These are phyloP conservation scores for Telopea speciosissima DNA, from an alignment of 177 flowering plant species.

Conservation along the genomic window DNA sequence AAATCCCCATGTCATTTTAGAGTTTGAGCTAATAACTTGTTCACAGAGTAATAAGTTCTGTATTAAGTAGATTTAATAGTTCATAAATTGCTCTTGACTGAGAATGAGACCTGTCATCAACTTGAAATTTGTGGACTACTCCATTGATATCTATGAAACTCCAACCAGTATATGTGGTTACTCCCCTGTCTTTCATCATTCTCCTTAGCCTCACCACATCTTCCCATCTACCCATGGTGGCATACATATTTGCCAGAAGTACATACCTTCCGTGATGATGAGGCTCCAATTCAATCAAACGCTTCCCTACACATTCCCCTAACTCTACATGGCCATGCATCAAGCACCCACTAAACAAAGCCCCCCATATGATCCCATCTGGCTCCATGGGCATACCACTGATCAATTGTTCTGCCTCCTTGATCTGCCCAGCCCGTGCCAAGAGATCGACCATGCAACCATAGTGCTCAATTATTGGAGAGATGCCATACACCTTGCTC, in stretches of 20 bases:
- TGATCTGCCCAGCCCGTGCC: conserved; percentile 18
- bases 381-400: conserved; percentile 30
- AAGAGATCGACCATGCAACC: neutral
- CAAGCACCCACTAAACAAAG: conserved; percentile 30
- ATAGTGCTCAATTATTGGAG: conserved; percentile 19
- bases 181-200: conserved; percentile 20
- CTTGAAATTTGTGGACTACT: conserved; percentile 11
- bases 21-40: neutral
- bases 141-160: conserved; percentile 18
- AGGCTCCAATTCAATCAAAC: conserved; percentile 26
- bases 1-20: neutral
- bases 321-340: conserved; percentile 23
- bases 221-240: conserved; percentile 21
- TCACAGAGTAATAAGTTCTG: neutral
- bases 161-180: conserved; percentile 9
- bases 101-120: conserved; percentile 12
- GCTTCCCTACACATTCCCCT: conserved; percentile 24
- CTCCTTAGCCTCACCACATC: conserved; percentile 18
- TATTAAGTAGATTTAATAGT: conserved; percentile 6
- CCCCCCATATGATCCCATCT: conserved; percentile 29
- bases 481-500: conserved; percentile 19
- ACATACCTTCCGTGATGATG: conserved; percentile 28
- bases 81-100: conserved; percentile 5
- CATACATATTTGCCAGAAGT: conserved; percentile 25
- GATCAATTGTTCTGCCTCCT: conserved; percentile 26